Percentiles rank a stretch among this genome's conserved stretches.
phyloP scores from a whole-genome alignment of 192 early-diverging fungal species.

The Oehlia diaphana region DNA sequence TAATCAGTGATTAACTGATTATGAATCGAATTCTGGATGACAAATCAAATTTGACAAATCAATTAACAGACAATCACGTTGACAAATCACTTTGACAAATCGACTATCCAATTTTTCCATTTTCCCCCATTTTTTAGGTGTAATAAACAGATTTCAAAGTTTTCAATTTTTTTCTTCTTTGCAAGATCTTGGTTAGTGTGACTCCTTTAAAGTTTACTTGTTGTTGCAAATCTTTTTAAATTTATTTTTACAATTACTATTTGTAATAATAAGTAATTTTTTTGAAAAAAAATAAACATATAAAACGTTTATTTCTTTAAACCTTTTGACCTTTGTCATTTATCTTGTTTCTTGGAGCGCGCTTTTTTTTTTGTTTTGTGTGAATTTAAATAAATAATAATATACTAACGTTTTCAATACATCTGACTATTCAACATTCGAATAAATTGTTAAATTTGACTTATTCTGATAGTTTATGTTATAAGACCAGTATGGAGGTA shows the following conservation, averaged over 20 bases:
- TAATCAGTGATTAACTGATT: too few relatives aligned
- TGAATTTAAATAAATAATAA: not conserved
- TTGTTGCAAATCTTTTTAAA: not conserved
- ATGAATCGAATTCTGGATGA: not conserved
- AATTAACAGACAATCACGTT: not conserved
- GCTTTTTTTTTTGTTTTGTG: not conserved
- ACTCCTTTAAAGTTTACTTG: not conserved
- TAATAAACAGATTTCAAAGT: not conserved
- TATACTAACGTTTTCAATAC: not conserved
- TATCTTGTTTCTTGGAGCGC: not conserved
- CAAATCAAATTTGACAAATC: not conserved
- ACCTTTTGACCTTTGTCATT: not conserved
- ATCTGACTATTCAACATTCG: not conserved
- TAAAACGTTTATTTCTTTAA: constrained; percentile 13
- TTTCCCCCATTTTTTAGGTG: not conserved
- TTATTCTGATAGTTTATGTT: not conserved
- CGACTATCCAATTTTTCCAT: not conserved
- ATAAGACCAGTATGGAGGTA: not conserved
- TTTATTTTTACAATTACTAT: not conserved
- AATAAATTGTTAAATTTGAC: not conserved
- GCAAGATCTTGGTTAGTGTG: not conserved
- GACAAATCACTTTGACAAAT: not conserved
- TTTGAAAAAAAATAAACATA: constrained; percentile 17
- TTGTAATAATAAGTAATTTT: not conserved
- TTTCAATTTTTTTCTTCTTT: not conserved